Conservation (phyloP, 352 stramenopile species). For the Pseudoperonospora humuli region DNA sequence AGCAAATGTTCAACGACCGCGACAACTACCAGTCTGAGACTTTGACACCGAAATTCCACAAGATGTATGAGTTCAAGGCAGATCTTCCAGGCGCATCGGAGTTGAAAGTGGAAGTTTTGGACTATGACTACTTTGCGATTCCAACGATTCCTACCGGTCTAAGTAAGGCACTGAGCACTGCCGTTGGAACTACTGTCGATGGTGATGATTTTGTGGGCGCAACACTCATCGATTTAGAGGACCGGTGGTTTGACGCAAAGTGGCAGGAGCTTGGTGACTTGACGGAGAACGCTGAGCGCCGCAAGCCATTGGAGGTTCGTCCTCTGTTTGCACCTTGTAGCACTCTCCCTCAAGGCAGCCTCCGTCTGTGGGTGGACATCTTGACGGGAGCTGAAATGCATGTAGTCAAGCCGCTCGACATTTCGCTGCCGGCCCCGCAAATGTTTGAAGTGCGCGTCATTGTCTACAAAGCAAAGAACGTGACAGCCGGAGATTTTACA, state of each 20-base stretch:
- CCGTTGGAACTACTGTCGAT: constrained; percentile 37
- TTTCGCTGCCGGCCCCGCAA: constrained; percentile 62
- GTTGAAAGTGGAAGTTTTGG: constrained; percentile 54
- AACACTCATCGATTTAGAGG: constrained; percentile 90
- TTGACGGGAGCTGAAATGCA: constrained; percentile 63
- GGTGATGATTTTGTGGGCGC: constrained; percentile 88
- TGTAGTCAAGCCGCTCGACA: constrained; percentile 62
- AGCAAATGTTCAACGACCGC: constrained; percentile 73
- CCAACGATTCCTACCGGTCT: constrained; percentile 40
- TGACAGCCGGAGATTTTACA: constrained; percentile 75
- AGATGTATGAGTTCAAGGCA: constrained; percentile 87
- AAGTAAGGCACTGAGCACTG: constrained; percentile 40
- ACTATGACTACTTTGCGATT: constrained; percentile 72
- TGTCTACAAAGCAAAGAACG: constrained; percentile 88
- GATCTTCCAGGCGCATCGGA: constrained; percentile 75
- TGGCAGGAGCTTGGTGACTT: constrained; percentile 70
- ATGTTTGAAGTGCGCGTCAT: constrained; percentile 89
- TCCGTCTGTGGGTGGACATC: constrained; percentile 88
- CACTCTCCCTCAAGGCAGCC: constrained; percentile 53
- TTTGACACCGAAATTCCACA: constrained; percentile 84
- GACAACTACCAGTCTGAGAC: constrained; percentile 72
- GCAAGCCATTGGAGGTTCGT: constrained; percentile 58
- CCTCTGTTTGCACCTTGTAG: constrained; percentile 66
- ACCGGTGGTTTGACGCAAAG: constrained; percentile 86
- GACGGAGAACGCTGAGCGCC: constrained; percentile 24